Evolutionary conservation across 1,284 basidiomycete genomes (phyloP).

Genomic region (Phellinidium pouzarii): DNA sequence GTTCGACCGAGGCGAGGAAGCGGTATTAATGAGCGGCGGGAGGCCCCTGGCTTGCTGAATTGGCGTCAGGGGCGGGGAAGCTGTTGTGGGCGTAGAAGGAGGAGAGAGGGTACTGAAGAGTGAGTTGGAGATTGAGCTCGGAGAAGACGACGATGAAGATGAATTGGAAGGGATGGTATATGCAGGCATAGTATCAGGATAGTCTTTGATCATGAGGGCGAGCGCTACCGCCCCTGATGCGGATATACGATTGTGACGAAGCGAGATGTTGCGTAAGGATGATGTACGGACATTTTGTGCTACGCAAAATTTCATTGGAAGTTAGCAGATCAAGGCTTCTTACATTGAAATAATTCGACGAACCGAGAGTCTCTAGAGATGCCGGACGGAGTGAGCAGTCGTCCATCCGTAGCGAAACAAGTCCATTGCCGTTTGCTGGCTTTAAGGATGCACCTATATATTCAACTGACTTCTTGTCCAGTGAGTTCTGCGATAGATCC

Average conservation of each 20-base stretch:
- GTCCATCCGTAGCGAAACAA: constrained; percentile 78
- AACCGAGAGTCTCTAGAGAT: constrained; percentile 73
- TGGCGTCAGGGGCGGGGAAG: constrained; percentile 19
- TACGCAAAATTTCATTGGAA: constrained; percentile 26
- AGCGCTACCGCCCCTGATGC: constrained; percentile 80
- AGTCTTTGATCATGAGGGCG: constrained; percentile 94
- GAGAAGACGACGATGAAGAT: constrained; percentile 22
- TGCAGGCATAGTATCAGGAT: constrained; percentile 65
- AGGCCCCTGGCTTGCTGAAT: constrained; percentile 25
- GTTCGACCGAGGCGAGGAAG: constrained; percentile 30
- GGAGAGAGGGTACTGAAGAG: constrained; percentile 26
- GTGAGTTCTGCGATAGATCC: constrained; percentile 81
- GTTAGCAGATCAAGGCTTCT: constrained; percentile 9
- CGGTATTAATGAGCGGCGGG: constrained; percentile 30
- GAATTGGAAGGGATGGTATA: constrained; percentile 8
- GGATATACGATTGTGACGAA: constrained; percentile 81
- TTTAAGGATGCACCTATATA: constrained; percentile 70
- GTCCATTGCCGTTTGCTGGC: constrained; percentile 45
- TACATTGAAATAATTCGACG: constrained; percentile 24
- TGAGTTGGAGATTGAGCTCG: constrained; percentile 24
- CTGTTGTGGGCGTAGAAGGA: constrained; percentile 18
- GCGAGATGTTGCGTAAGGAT: constrained; percentile 77
- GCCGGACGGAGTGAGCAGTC: constrained; percentile 71
- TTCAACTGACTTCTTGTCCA: constrained; percentile 83
- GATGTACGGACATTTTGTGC: constrained; percentile 80